A percentile compares a stretch with the other conserved stretches of the same genome.
These are phyloP conservation scores for Colletotrichum plurivorum DNA, from an alignment of 2,329 filamentous ascomycete genomes.

Conservation along the genomic window DNA sequence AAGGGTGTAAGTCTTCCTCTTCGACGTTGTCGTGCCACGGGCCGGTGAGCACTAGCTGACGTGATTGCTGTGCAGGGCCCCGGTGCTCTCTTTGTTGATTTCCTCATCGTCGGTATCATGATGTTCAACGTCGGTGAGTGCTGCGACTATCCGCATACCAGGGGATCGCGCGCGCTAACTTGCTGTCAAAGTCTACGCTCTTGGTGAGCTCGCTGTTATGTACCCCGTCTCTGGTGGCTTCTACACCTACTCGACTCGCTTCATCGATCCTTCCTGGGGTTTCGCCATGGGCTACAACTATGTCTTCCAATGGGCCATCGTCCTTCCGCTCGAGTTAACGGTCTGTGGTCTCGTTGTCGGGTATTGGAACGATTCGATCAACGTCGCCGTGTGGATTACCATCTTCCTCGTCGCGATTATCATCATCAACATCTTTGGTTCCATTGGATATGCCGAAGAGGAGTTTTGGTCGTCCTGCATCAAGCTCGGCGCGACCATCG, in stretches of 20 bases:
- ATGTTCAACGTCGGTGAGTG: constrained; percentile 66
- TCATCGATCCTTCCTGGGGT: constrained; percentile 73
- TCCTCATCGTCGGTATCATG: constrained; percentile 71
- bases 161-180: neutral
- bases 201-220: constrained; percentile 74
- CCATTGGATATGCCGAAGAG: constrained; percentile 67
- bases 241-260: constrained; percentile 73
- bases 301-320: constrained; percentile 65
- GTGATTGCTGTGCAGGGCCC: constrained; percentile 48
- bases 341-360: constrained; percentile 65
- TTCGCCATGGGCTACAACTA: constrained; percentile 69
- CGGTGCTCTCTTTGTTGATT: constrained; percentile 62
- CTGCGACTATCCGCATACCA: accelerated
- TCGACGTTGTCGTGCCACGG: no score
- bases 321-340: constrained; percentile 65
- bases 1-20: constrained; percentile 52
- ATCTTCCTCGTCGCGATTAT: constrained; percentile 65
- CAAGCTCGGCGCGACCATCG: constrained; percentile 69
- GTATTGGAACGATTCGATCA: constrained; percentile 64
- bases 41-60: neutral
- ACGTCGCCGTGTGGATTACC: constrained; percentile 65
- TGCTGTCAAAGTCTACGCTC: constrained; percentile 61
- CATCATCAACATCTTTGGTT: constrained; percentile 68
- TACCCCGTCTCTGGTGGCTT: constrained; percentile 75
- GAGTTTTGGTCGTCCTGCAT: constrained; percentile 70